Base-by-base conservation (phyloP, 805 yeast genomes). In the Metschnikowia drakensbergensis region DNA sequence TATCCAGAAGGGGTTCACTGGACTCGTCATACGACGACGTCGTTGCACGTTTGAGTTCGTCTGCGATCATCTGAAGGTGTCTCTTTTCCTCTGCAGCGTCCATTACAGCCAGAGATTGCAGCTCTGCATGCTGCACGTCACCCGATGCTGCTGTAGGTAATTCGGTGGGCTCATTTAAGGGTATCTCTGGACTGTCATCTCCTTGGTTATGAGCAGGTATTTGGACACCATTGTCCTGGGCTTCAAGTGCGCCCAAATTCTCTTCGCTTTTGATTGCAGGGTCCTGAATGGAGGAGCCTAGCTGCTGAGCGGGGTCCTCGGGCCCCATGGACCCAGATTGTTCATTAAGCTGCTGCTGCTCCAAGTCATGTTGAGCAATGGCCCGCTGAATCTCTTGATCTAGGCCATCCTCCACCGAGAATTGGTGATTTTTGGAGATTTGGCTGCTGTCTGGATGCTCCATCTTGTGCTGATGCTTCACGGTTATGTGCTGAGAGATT, bases 31-130 rank as follows among this genome's bases (percentile, higher is more conserved):
- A 42, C 13, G 37, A 33, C 5, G 38, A 32, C 6, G 61, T 58
- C 2, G 72, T 65, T 5, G 72, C 72, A 11, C 62, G 58, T 42
- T 65, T 66, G 38, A 69, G 59, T 47, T 66, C 64, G 39, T 54
- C 58, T 2, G 71, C 72, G 13, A 68, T 67, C 62, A 65, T 55
- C 38, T 62, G 63, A 22, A 68, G 54, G 38, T 61, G 58, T 38
- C 54, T 61, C 32, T 58, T 57, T 41, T 67, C 71, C 33, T 45
- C 51, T 3, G 52, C 51, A 0, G 47, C 55, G 13, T 45, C 50
- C 45, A 42, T 42, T 13, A 37, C 45, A 1, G 37, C 9, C 38
- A 26, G 45, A 11, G 17, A 13, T 13, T 25, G 45, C 2, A 13
- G 22, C 5, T 42, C 33, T 4, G 32, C 11, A 5, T 33, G 29